These are phyloP conservation scores for Aspergillus alliaceus DNA, from an alignment of 2,329 filamentous ascomycete genomes.

Conservation along the genomic window DNA sequence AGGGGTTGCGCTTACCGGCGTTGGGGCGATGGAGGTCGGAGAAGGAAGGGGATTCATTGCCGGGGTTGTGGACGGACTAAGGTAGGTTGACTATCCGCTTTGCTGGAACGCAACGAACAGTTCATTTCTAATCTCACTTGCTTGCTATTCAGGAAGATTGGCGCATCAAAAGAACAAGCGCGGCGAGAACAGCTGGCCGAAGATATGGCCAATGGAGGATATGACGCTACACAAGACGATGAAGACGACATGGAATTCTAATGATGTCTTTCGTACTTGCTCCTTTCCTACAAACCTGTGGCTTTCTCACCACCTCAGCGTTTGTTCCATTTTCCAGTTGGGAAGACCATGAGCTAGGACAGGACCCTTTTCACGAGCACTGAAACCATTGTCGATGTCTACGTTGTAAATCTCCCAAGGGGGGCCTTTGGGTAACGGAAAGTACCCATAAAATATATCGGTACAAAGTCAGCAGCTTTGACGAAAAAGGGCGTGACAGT, in stretches of 20 bases:
- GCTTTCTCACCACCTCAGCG: neutral
- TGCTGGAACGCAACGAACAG: neutral
- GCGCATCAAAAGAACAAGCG: slow-evolving; percentile 74
- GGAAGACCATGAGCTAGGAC: neutral
- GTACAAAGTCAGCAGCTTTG: neutral
- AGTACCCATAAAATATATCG: neutral
- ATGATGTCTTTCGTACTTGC: slow-evolving; percentile 6
- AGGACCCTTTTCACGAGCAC: neutral
- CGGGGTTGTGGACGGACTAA: slow-evolving; percentile 82
- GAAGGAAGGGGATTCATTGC: slow-evolving; percentile 82
- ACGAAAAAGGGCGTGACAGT: neutral
- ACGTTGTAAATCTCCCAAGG: neutral
- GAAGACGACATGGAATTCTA: slow-evolving; percentile 59
- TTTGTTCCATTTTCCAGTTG: neutral
- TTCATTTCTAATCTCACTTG: slow-evolving; percentile 1
- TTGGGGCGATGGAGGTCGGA: slow-evolving; percentile 89
- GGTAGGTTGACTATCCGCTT: slow-evolving; percentile 38
- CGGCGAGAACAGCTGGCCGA: slow-evolving; percentile 76
- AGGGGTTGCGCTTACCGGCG: slow-evolving; percentile 74
- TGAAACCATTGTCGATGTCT: neutral
- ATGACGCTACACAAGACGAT: slow-evolving; percentile 49
- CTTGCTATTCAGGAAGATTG: slow-evolving; percentile 63
- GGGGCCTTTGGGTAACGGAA: neutral
- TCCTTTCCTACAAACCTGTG: neutral
- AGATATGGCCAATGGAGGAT: slow-evolving; percentile 55